Evolutionary conservation across 768 basidiomycete species (phyloP).

Genomic region (Albatrellus ellisii): DNA sequence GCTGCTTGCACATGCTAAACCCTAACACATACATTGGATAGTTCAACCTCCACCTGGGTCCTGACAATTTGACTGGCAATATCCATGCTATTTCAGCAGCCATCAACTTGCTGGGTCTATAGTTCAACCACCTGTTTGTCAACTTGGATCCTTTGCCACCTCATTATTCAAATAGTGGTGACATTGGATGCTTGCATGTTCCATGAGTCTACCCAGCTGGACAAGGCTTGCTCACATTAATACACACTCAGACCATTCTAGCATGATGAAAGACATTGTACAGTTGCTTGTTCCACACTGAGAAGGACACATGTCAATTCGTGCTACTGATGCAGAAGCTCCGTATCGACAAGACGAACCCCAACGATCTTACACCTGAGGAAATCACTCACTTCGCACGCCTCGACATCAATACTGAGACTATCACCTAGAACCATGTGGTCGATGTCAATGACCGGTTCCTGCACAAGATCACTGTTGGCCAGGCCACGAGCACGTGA

Average conservation of each 20-base stretch:
- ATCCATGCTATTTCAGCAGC: slow-evolving; percentile 97
- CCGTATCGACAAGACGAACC: slow-evolving; percentile 88
- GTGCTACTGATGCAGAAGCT: slow-evolving; percentile 96
- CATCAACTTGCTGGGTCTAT: slow-evolving; percentile 82
- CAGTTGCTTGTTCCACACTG: slow-evolving; percentile 78
- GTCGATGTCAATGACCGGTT: slow-evolving; percentile 95
- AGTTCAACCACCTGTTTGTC: background rate
- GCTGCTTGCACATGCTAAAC: too few species aligned
- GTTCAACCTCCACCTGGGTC: slow-evolving; percentile 97
- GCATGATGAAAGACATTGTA: slow-evolving; percentile 32
- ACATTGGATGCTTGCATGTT: slow-evolving; percentile 96
- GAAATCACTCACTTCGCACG: slow-evolving; percentile 85
- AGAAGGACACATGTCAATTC: slow-evolving; percentile 92
- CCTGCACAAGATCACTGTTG: slow-evolving; percentile 86
- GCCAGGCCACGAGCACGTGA: slow-evolving; percentile 81
- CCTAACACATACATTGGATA: too few species aligned
- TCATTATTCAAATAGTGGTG: slow-evolving; percentile 45
- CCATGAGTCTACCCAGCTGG: slow-evolving; percentile 91
- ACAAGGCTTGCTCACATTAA: slow-evolving; percentile 44
- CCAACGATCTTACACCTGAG: slow-evolving; percentile 83
- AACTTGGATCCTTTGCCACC: slow-evolving; percentile 3
- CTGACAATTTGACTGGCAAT: slow-evolving; percentile 93
- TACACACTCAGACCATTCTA: background rate
- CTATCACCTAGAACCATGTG: slow-evolving; percentile 97
- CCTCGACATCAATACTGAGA: slow-evolving; percentile 79